Percentiles rank a stretch among this genome's conserved stretches.
Conservation (phyloP, 2,329 filamentous ascomycete species). For the Xylariaceae sp. region DNA sequence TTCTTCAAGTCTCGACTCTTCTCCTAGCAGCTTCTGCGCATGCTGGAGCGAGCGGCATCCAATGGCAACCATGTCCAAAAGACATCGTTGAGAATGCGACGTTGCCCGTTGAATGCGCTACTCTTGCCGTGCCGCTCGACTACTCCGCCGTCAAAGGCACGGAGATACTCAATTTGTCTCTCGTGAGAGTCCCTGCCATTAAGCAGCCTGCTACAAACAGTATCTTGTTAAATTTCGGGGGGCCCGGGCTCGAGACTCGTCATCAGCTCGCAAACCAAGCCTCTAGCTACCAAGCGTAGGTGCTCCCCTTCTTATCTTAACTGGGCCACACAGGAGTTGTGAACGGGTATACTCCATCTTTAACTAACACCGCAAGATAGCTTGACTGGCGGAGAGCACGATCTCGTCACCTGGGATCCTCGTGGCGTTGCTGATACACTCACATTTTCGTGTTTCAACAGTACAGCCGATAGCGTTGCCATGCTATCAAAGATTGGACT, state of each 20-base stretch:
- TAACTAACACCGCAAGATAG: slow-evolving; percentile 11
- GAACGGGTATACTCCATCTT: not conserved
- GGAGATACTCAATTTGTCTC: slow-evolving; percentile 30
- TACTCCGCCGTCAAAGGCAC: slow-evolving; percentile 30
- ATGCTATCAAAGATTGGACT: slow-evolving; percentile 3
- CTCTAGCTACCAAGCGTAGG: slow-evolving; percentile 22
- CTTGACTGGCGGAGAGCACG: slow-evolving; percentile 26
- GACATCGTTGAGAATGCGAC: slow-evolving; percentile 16
- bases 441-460: slow-evolving; percentile 21
- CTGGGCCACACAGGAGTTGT: not conserved
- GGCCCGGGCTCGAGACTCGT: slow-evolving; percentile 28
- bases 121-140: slow-evolving; percentile 37
- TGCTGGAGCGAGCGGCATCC: slow-evolving; percentile 6
- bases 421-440: slow-evolving; percentile 23
- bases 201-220: slow-evolving; percentile 33
- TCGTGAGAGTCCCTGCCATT: slow-evolving; percentile 32
- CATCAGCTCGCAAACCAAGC: slow-evolving; percentile 11
- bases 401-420: slow-evolving; percentile 29
- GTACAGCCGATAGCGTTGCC: slow-evolving; percentile 4
- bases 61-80: slow-evolving; percentile 24
- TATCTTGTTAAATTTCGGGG: slow-evolving; percentile 38
- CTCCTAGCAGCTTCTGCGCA: slow-evolving; percentile 1
- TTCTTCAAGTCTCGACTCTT: not conserved
- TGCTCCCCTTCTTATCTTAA: not conserved
- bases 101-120: slow-evolving; percentile 33